Percentiles rank a stretch among this genome's conserved stretches.
Evolutionary conservation across 805 yeast species (phyloP).

Genomic region (Candida xiaguanensis): DNA sequence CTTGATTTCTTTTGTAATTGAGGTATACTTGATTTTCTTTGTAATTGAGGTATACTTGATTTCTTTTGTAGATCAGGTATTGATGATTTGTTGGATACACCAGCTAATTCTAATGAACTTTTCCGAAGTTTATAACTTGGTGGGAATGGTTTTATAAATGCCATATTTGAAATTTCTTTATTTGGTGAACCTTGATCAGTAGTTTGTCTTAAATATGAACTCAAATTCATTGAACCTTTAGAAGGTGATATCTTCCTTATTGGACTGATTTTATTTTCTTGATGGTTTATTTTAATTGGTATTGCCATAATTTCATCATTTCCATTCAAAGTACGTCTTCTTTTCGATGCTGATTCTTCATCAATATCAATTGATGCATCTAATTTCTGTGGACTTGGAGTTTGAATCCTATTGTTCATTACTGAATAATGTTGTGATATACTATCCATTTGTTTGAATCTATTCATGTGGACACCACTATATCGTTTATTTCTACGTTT

Average conservation of each 20-base stretch:
- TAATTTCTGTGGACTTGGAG: slow-evolving; percentile 6
- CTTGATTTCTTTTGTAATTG: slow-evolving; percentile 17
- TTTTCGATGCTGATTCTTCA: slow-evolving; percentile 18
- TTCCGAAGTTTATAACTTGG: slow-evolving; percentile 21
- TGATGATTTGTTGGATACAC: slow-evolving; percentile 20
- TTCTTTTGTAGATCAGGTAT: slow-evolving; percentile 15
- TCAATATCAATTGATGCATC: neutral
- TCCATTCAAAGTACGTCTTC: slow-evolving; percentile 40
- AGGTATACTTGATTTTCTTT: slow-evolving; percentile 15
- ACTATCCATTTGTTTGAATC: slow-evolving; percentile 45
- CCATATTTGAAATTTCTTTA: slow-evolving; percentile 6
- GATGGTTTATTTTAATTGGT: neutral
- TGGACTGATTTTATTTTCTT: slow-evolving; percentile 15
- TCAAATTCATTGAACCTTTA: slow-evolving; percentile 35
- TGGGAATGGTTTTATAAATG: slow-evolving; percentile 24
- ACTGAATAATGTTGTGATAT: slow-evolving; percentile 47
- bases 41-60: slow-evolving; percentile 13
- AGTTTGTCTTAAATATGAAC: slow-evolving; percentile 21
- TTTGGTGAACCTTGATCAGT: slow-evolving; percentile 14
- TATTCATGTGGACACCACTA: slow-evolving; percentile 30
- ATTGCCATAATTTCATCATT: slow-evolving; percentile 29
- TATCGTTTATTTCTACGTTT: slow-evolving; percentile 23
- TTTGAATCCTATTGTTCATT: slow-evolving; percentile 12
- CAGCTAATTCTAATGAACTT: slow-evolving; percentile 34
- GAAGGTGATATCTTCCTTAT: slow-evolving; percentile 37